Percentiles rank a stretch among this genome's conserved stretches.
These are phyloP conservation scores for Nemania sp. DNA, from an alignment of 2,329 filamentous ascomycete genomes.

Conservation along the genomic window DNA sequence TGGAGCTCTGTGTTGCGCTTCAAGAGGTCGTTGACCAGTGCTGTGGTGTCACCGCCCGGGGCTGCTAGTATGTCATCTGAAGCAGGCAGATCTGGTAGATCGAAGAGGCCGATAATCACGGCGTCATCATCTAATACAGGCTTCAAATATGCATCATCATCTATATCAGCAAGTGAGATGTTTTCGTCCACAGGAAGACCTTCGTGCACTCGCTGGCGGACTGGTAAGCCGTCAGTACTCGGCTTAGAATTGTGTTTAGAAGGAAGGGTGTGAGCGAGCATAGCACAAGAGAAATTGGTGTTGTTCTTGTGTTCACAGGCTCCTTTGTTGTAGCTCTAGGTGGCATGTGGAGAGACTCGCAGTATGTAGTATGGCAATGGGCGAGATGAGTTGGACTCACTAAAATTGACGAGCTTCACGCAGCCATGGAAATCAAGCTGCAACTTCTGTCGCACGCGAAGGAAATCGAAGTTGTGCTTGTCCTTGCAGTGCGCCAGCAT, in stretches of 20 bases:
- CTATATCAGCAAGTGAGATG: constrained; percentile 64
- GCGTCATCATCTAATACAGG: constrained; percentile 89
- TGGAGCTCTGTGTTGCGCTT: constrained; percentile 60
- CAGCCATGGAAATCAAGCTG: constrained; percentile 72
- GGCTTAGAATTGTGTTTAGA: not conserved
- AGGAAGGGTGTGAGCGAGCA: not conserved
- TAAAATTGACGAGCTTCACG: constrained; percentile 75
- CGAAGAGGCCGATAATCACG: constrained; percentile 83
- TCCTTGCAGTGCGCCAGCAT: constrained; percentile 73
- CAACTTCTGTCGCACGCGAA: constrained; percentile 58
- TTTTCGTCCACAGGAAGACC: constrained; percentile 55
- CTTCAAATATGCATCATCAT: constrained; percentile 79
- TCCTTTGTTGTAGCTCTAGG: not conserved
- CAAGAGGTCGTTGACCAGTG: constrained; percentile 45
- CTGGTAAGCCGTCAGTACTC: constrained; percentile 36
- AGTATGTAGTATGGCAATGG: not conserved
- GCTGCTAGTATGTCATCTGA: constrained; percentile 28
- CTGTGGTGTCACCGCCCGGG: constrained; percentile 35
- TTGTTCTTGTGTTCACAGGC: too few species aligned
- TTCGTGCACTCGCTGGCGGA: constrained; percentile 53
- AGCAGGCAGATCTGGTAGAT: constrained; percentile 58
- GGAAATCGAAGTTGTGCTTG: constrained; percentile 68
- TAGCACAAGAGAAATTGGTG: not conserved
- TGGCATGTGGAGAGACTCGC: not conserved
- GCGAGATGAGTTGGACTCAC: constrained; percentile 37